Base-by-base conservation (phyloP, 768 basidiomycete genomes). In the Heimioporus sp. region DNA sequence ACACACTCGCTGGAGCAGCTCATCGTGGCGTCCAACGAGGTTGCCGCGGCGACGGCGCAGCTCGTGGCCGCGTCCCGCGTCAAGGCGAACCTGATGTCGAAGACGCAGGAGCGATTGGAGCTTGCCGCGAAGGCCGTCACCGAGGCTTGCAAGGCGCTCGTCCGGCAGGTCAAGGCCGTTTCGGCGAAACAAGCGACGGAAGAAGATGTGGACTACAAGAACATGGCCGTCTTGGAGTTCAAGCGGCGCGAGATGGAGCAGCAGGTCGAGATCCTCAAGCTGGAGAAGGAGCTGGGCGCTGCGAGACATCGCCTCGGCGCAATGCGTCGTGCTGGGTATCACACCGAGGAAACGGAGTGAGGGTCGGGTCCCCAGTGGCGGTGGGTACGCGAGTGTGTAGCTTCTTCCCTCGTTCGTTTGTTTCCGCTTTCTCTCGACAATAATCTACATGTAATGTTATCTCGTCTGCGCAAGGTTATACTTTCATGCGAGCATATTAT, bases 11-110 rank as follows among this genome's bases (percentile, higher is more conserved):
- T 98, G 52, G 97, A 98, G 73, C 97, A 99, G 72, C 88, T 99
- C 59, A 98, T 99, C 65, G 97, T 98, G 52, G 91, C 97, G n/a
- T 99, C 97, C 36, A 98, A 98, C 72, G 97, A 98, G 69, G 97
- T 99, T 38, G 92, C 95, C 3, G 92, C 86, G 46, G 88, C 97
- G 3, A 99, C 97, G 2, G 97, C 97, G 15, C 97, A 99, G 71
- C 86, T 99, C 46, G 97, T 99, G 41, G 97, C 97, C 21, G 97
- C 97, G 8, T 98, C 95, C 11, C 86, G 97, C 50, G 97, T 99
- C 65, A 99, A 98, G 75, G 93, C 95, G 5, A 93, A 93, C 65
- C 78, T 98, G 56, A 98, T 98, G 95, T 95, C 92, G 48, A 96
- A 97, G 77, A 97, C 96, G 2, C 97, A 98, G 72, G 93, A 98